Evolutionary conservation across 768 basidiomycete genomes (phyloP).

Genomic region (Melanogaster broomeanus): DNA sequence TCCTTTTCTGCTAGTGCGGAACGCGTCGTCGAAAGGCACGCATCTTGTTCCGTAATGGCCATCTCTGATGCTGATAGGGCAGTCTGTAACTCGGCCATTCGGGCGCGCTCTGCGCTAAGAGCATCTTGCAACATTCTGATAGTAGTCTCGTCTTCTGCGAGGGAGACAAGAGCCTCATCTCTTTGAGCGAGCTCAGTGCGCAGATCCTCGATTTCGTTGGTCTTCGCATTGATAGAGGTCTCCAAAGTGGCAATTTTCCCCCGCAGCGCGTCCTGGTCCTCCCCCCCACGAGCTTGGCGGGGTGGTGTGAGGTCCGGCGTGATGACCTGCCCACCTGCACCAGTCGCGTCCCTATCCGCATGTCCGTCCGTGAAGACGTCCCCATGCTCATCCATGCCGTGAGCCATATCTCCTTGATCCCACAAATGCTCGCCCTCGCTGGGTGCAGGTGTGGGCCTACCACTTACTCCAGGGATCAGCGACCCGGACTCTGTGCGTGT

Average conservation of each 20-base stretch:
- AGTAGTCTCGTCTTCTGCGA: background rate
- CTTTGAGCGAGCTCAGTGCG: conserved; percentile 19
- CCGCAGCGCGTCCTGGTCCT: conserved; percentile 7
- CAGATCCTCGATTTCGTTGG: conserved; percentile 24
- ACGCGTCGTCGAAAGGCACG: background rate
- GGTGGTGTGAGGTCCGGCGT: conserved; percentile 2
- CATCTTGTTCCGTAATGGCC: background rate
- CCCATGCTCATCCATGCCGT: conserved; percentile 18
- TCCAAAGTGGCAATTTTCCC: conserved; percentile 15
- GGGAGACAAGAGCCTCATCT: conserved; percentile 7
- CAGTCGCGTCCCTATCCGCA: background rate
- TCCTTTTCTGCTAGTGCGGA: background rate
- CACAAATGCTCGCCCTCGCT: conserved; percentile 28
- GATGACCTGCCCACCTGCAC: background rate
- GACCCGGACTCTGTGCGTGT: conserved; percentile 50
- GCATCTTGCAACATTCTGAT: background rate
- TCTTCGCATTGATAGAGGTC: conserved; percentile 25
- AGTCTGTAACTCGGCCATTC: background rate
- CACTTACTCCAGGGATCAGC: conserved; percentile 45
- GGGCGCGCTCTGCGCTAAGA: background rate
- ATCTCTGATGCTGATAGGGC: background rate
- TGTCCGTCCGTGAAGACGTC: background rate
- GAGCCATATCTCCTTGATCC: background rate
- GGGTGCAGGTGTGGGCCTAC: conserved; percentile 53
- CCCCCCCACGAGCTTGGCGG: background rate